phyloP scores from a whole-genome alignment of 345 rosid species.

The Alliaria petiolata region DNA sequence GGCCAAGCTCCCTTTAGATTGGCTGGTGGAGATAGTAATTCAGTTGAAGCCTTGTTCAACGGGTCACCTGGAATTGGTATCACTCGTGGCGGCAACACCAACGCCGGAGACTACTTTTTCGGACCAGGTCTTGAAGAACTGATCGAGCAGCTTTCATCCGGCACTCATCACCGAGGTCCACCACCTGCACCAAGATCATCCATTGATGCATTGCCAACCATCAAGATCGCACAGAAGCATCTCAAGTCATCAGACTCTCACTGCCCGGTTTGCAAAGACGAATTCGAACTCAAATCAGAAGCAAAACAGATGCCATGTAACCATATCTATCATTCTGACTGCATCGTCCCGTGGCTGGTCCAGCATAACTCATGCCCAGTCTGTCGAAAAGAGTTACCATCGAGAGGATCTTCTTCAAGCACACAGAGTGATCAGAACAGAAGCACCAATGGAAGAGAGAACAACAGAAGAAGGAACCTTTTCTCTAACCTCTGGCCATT shows the following conservation, averaged over 20 bases:
- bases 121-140: constrained; percentile 82
- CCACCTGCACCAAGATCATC: constrained; percentile 67
- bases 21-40: constrained; percentile 46
- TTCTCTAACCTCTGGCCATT: constrained; percentile 81
- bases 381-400: constrained; percentile 79
- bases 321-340: constrained; percentile 69
- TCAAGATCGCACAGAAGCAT: constrained; percentile 68
- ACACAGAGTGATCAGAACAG: constrained; percentile 43
- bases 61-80: constrained; percentile 73
- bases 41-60: constrained; percentile 63
- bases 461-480: constrained; percentile 52
- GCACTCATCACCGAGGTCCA: constrained; percentile 54
- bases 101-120: constrained; percentile 64
- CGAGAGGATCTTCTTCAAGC: constrained; percentile 43
- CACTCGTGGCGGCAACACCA: constrained; percentile 59
- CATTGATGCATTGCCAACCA: constrained; percentile 62
- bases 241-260: constrained; percentile 61
- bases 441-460: constrained; percentile 47
- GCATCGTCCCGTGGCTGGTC: constrained; percentile 71
- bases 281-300: constrained; percentile 63
- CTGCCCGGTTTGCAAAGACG: constrained; percentile 75
- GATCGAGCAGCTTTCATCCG: constrained; percentile 59
- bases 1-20: constrained; percentile 83
- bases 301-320: constrained; percentile 79
- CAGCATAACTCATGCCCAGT: constrained; percentile 89